Percentiles rank a stretch among this genome's conserved stretches.
These are phyloP conservation scores for Colletotrichum sp. DNA, from an alignment of 2,329 filamentous ascomycete genomes.

Conservation along the genomic window DNA sequence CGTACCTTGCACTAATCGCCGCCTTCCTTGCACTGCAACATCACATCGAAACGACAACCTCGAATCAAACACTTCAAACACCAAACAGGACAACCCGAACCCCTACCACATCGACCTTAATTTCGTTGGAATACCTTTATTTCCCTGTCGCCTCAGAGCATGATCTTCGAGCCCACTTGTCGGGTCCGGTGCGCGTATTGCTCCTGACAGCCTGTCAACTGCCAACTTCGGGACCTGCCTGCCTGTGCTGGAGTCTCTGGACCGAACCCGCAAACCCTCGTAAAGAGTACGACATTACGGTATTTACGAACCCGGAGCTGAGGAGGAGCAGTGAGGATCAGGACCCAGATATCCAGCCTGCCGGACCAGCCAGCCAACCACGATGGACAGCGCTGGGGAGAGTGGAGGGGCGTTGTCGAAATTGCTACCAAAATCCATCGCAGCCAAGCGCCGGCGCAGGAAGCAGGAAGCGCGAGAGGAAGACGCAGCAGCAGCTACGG, in stretches of 20 bases:
- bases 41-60: not conserved
- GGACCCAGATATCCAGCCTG: not conserved
- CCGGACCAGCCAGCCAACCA: not conserved
- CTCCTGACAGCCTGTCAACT: not conserved
- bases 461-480: slow-evolving; percentile 47
- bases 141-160: not conserved
- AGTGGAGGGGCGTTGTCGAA: slow-evolving; percentile 42
- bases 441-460: slow-evolving; percentile 52
- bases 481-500: slow-evolving; percentile 22
- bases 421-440: slow-evolving; percentile 57
- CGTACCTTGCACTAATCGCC: not conserved
- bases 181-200: slow-evolving; percentile 12
- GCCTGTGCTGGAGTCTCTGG: not conserved
- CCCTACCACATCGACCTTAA: slow-evolving; percentile 6
- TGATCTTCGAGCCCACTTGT: slow-evolving; percentile 8
- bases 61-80: not conserved
- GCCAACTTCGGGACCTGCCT: not conserved
- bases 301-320: not conserved
- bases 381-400: not conserved
- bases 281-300: slow-evolving; percentile 7
- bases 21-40: not conserved
- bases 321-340: not conserved
- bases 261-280: slow-evolving; percentile 1
- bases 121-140: not conserved
- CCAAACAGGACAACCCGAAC: not conserved